These are phyloP conservation scores for Tylopilus sp. DNA, from an alignment of 1,284 basidiomycete genomes.

Conservation along the genomic window DNA sequence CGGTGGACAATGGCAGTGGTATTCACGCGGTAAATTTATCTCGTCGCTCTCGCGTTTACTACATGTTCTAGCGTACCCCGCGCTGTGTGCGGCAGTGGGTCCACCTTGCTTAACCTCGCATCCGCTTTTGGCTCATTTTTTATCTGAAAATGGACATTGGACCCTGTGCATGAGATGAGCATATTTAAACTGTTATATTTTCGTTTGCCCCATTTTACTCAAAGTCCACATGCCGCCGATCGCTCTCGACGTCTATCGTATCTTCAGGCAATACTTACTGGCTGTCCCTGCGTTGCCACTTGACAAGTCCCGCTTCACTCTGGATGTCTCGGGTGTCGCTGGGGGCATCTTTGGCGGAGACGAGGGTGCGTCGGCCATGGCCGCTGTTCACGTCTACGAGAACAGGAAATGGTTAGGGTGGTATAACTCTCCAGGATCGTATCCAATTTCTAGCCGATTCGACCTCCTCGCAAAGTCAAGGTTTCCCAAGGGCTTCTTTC, in stretches of 20 bases:
- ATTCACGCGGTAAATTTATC: too few relatives aligned
- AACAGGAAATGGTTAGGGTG: conserved; percentile 32
- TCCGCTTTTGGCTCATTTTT: too few relatives aligned
- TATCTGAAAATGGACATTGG: too few relatives aligned
- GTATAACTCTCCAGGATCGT: conserved; percentile 38
- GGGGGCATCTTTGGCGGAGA: conserved; percentile 35
- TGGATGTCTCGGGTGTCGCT: conserved; percentile 30
- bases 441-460: conserved; percentile 31
- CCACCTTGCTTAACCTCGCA: too few relatives aligned
- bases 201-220: too few relatives aligned
- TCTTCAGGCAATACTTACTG: conserved; percentile 15
- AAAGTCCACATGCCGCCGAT: too few relatives aligned
- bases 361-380: conserved; percentile 36
- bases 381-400: conserved; percentile 32
- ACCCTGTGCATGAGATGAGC: too few relatives aligned
- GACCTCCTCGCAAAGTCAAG: conserved; percentile 26
- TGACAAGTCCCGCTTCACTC: conserved; percentile 20
- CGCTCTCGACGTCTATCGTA: conserved; percentile 16
- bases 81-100: too few relatives aligned
- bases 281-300: conserved; percentile 9
- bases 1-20: too few relatives aligned
- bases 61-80: too few relatives aligned
- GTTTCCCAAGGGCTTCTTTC: conserved; percentile 31
- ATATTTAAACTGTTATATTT: too few relatives aligned
- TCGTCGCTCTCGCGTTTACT: too few relatives aligned